Evolutionary conservation across 768 basidiomycete species (phyloP), one percentile per base, ranked within the genome.

Genomic region (Lenzites betulinus): DNA sequence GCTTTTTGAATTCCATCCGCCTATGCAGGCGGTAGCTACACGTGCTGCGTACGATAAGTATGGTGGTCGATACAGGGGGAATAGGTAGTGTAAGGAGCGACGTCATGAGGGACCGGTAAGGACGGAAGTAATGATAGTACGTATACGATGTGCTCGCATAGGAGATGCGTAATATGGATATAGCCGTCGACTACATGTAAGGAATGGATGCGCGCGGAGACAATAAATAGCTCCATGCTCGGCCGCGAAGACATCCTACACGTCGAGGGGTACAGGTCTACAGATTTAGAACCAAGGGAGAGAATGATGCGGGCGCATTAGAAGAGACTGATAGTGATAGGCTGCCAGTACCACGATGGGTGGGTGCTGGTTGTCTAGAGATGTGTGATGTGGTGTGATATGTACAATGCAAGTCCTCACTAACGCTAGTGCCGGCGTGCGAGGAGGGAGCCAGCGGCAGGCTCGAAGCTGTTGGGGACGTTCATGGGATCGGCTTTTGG

Each of bases 401-500:
- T 51, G 49, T 59, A 59, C 36, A 33, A 5, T 33, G 30, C 30
- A 51, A 43, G 33, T 20, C 46, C 20, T 12, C 12, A 15, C 20
- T 9, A 23, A 35, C 20, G 42, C 35, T 28, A 46, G 51, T 54
- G 56, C n/a, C 62, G 62, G 23, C 62, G 62, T 38, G 80, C 82
- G 41, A 93, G 75, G 33, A 93, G 80, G 9, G 90, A 92, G 22
- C 91, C 91, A 1, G 62, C 56, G 33, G 62, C 51, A 20, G 88
- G 88, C 64, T 88, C 88, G 66, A 93, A 93, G 9, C 83, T 76
- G 58, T 81, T 75, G 41, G 74, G 69, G 59, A 75, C 64, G 51
- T 78, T 51, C n/a, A 67, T 65, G 13, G 66, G 71, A 36, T 63
- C 62, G 51, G 72, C 62, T 38, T 64, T 64, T 20, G 82, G 78